Evolutionary conservation across 306 rosid species (phyloP).

Genomic region (Vachellia pachyceras): DNA sequence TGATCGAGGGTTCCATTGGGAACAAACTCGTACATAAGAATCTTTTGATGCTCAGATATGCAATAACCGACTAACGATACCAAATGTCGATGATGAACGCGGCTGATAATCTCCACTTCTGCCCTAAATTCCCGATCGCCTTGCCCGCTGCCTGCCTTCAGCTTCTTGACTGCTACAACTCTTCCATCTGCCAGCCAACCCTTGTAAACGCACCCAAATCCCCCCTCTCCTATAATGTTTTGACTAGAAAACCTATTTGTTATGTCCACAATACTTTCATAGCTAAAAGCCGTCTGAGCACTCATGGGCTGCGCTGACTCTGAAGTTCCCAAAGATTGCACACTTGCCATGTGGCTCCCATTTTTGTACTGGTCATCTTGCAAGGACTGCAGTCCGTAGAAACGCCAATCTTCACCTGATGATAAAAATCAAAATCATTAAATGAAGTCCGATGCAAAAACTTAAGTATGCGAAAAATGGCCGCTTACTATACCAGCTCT

Average conservation of each 20-base stretch:
- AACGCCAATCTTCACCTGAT: constrained; percentile 59
- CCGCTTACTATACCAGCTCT: constrained; percentile 49
- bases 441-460: constrained; percentile 15
- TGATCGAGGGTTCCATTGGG: too few species aligned
- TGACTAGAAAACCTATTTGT: constrained; percentile 67
- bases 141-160: too few species aligned
- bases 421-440: constrained; percentile 27
- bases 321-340: constrained; percentile 34
- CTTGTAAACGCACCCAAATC: too few species aligned
- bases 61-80: too few species aligned
- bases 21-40: too few species aligned
- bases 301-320: constrained; percentile 50
- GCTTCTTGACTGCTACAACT: too few species aligned
- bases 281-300: constrained; percentile 60
- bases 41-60: too few species aligned
- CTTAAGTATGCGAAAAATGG: neutral
- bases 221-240: too few species aligned
- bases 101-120: too few species aligned
- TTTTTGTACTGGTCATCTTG: constrained; percentile 45
- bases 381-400: constrained; percentile 51
- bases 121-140: too few species aligned
- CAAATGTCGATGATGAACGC: too few species aligned
- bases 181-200: too few species aligned
- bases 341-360: constrained; percentile 48
- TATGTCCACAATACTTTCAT: constrained; percentile 71